Evolutionary conservation across 1,139 yeast species (phyloP), one percentile per base, ranked within the genome.

Genomic region (Kazachstania sp.): DNA sequence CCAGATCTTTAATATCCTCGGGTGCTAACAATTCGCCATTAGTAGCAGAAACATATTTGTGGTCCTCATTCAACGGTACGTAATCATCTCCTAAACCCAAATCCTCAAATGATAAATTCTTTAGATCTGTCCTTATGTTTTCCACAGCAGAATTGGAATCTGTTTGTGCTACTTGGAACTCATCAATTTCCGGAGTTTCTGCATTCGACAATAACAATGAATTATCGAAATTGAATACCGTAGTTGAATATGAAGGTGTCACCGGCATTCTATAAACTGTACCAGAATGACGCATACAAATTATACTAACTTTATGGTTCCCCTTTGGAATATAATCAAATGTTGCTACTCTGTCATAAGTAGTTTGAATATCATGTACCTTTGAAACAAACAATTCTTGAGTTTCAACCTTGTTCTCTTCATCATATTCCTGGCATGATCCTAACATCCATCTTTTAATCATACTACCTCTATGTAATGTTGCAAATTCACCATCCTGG

Each of bases 201-300:
- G 85, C 78, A 7, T 92, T 90, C 2, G 81, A 73, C 37, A 83
- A 69, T 1, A 84, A 72, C 42, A 87, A 69, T 45, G 85, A 87
- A 60, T 87, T 87, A 54, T 71, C 75, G 0, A 92, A 79, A 56
- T 81, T 86, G 64, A 88, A 85, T 19, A 70, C 72, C 18, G 83
- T 64, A 6, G 81, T 73, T 41, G 80, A 80, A 34, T 83, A 80
- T 45, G 84, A 78, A 61, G 86, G 94, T 1, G 72, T 70, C 0
- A 82, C 85, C 0, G 83, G 77, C 92, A 86, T 86, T 51, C 86
- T 71, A 65, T 85, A 88, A 0, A 87, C 83, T 43, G 86, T 83
- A 2, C 96, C 96, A 1, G 95, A 83, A 59, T 86, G 95, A 53
- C 95, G 71, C 84, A 88, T 84, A 64, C 96, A 88, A 35, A 88